Evolutionary conservation across 768 basidiomycete genomes (phyloP).

Genomic region (Mycena crocata): DNA sequence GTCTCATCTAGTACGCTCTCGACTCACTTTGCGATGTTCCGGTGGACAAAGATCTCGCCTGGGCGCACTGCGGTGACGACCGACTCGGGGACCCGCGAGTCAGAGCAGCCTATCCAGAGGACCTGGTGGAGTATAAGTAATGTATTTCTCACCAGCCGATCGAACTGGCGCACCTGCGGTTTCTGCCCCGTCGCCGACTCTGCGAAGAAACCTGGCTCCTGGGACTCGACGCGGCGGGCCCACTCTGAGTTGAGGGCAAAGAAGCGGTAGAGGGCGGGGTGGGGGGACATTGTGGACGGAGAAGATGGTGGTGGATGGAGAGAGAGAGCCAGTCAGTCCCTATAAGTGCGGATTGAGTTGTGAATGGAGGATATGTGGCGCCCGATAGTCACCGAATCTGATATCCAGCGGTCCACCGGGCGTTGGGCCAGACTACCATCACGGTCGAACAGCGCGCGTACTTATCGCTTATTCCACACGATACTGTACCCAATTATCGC

Average conservation of each 20-base stretch:
- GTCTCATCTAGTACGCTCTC: not conserved
- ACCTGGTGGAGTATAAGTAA: slow-evolving; percentile 56
- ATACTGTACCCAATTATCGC: too few species aligned
- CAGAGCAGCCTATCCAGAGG: slow-evolving; percentile 86
- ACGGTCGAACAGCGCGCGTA: not conserved
- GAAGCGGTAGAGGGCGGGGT: slow-evolving; percentile 43
- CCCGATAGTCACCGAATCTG: not conserved
- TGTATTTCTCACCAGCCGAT: not conserved
- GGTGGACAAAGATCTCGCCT: slow-evolving; percentile 85
- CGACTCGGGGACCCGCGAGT: slow-evolving; percentile 87
- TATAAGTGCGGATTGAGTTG: not conserved
- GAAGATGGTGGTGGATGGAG: not conserved
- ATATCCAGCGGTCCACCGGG: too few species aligned
- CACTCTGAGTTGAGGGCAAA: slow-evolving; percentile 72
- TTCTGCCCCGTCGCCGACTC: slow-evolving; percentile 71
- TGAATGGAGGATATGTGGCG: not conserved
- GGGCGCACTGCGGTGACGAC: slow-evolving; percentile 77
- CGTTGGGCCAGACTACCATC: slow-evolving; percentile 3
- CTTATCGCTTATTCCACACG: too few species aligned
- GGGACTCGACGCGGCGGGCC: slow-evolving; percentile 67
- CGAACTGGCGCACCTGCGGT: slow-evolving; percentile 62
- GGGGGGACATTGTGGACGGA: slow-evolving; percentile 15
- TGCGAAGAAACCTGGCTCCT: slow-evolving; percentile 74
- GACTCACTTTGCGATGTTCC: slow-evolving; percentile 89
- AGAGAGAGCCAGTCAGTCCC: not conserved